Conservation (phyloP, 805 yeast species). For the Candida alai region DNA sequence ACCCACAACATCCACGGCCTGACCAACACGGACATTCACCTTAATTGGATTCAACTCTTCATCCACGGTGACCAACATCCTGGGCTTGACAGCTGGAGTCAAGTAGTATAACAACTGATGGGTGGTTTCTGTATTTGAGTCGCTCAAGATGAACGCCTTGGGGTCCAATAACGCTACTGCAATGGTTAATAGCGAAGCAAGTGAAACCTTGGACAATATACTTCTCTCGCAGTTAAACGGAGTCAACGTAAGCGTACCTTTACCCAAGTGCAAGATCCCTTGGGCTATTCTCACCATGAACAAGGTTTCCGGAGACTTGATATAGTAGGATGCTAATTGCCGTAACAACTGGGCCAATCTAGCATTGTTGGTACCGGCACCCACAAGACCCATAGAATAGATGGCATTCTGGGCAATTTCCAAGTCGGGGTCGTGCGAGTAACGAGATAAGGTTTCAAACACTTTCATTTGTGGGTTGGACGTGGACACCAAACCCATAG, state of each 20-base stretch:
- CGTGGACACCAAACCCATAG: constrained; percentile 93
- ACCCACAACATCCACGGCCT: constrained; percentile 97
- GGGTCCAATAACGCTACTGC: constrained; percentile 85
- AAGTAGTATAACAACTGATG: constrained; percentile 83
- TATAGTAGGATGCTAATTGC: constrained; percentile 90
- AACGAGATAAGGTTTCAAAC: constrained; percentile 91
- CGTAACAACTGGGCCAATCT: constrained; percentile 93
- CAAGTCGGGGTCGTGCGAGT: constrained; percentile 91
- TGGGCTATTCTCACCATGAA: constrained; percentile 94
- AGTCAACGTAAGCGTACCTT: constrained; percentile 86
- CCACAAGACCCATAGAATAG: constrained; percentile 95
- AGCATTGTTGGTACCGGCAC: constrained; percentile 98
- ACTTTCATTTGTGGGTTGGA: constrained; percentile 97
- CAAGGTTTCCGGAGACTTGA: constrained; percentile 83
- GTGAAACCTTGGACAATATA: constrained; percentile 79
- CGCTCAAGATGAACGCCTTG: constrained; percentile 69
- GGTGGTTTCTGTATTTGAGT: constrained; percentile 43
- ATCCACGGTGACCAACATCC: constrained; percentile 89
- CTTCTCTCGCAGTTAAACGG: constrained; percentile 89
- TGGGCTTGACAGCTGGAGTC: constrained; percentile 86
- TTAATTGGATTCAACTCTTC: constrained; percentile 87
- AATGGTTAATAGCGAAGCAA: constrained; percentile 85
- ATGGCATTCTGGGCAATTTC: constrained; percentile 94
- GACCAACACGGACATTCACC: constrained; percentile 97
- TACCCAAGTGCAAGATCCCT: constrained; percentile 92